Evolutionary conservation across 345 rosid genomes (phyloP).

Genomic region (Murraya paniculata): DNA sequence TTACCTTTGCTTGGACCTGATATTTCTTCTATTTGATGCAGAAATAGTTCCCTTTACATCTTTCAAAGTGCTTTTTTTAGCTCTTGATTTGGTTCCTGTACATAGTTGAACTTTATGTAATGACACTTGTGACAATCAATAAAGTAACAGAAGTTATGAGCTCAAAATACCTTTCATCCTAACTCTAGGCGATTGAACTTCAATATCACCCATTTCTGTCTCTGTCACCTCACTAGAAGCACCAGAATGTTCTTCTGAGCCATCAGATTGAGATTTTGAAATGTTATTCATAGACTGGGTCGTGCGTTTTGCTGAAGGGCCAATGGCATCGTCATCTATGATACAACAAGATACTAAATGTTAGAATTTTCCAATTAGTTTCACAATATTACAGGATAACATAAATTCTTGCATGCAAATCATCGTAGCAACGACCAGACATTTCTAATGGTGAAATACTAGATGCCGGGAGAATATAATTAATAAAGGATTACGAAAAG

Average conservation of each 20-base stretch:
- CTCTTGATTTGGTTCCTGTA: slow-evolving; percentile 32
- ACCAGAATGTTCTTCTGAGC: slow-evolving; percentile 36
- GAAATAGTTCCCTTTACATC: slow-evolving; percentile 16
- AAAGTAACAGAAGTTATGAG: neutral
- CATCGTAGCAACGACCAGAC: neutral
- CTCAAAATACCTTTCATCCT: slow-evolving; percentile 30
- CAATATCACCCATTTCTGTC: slow-evolving; percentile 32
- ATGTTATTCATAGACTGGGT: slow-evolving; percentile 10
- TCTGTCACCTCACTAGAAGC: slow-evolving; percentile 41
- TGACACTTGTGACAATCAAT: neutral
- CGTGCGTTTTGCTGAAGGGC: slow-evolving; percentile 39
- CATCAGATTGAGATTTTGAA: slow-evolving; percentile 12
- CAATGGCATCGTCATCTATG: slow-evolving; percentile 55
- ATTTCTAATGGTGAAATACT: neutral
- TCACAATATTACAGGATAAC: neutral
- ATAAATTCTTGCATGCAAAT: neutral
- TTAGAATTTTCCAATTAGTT: slow-evolving; percentile 3
- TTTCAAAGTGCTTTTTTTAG: slow-evolving; percentile 26
- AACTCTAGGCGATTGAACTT: slow-evolving; percentile 33
- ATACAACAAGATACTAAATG: slow-evolving; percentile 11
- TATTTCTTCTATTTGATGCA: slow-evolving; percentile 24
- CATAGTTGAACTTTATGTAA: slow-evolving; percentile 13
- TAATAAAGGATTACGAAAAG: neutral
- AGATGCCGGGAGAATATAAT: neutral
- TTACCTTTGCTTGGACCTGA: slow-evolving; percentile 34